phyloP scores from a whole-genome alignment of 2,329 filamentous ascomycete genomes.

The Exophiala lecanii-corni region DNA sequence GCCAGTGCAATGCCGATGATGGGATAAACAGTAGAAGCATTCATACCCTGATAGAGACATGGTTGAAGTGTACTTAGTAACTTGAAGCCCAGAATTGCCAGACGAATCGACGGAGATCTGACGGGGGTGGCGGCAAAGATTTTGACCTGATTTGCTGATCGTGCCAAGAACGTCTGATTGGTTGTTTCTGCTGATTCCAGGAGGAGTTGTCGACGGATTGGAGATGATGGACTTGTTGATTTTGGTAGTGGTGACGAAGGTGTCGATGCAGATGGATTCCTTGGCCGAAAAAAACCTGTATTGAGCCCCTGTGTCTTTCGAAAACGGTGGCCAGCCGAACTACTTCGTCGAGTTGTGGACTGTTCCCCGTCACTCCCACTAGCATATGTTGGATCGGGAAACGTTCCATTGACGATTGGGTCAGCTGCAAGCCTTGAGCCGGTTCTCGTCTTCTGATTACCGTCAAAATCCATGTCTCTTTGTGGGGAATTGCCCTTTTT shows the following conservation, averaged over 20 bases:
- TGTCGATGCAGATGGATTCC: slow-evolving; percentile 6
- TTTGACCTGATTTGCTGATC: not conserved
- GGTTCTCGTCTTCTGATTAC: slow-evolving; percentile 7
- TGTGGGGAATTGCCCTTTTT: slow-evolving; percentile 16
- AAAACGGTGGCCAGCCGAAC: not conserved
- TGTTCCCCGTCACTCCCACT: slow-evolving; percentile 13
- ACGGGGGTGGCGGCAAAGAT: slow-evolving; percentile 7
- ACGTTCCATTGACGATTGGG: not conserved
- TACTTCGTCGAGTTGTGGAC: not conserved
- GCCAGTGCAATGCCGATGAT: slow-evolving; percentile 19
- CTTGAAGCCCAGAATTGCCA: slow-evolving; percentile 21
- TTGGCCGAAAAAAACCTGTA: slow-evolving; percentile 2
- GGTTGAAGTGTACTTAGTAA: slow-evolving; percentile 23
- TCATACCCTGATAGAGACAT: slow-evolving; percentile 21
- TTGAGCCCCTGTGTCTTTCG: not conserved
- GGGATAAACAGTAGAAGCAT: slow-evolving; percentile 23
- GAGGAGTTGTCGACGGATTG: slow-evolving; percentile 19
- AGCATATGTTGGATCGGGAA: slow-evolving; percentile 2
- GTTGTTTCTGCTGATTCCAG: slow-evolving; percentile 15
- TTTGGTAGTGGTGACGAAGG: slow-evolving; percentile 9
- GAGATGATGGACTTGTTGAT: slow-evolving; percentile 7
- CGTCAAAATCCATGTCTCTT: slow-evolving; percentile 3
- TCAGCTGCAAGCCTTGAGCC: not conserved
- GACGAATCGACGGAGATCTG: slow-evolving; percentile 9
- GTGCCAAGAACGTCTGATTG: not conserved